phyloP scores from a whole-genome alignment of 2,329 filamentous ascomycete genomes.

The Colletotrichum gloeosporioides region DNA sequence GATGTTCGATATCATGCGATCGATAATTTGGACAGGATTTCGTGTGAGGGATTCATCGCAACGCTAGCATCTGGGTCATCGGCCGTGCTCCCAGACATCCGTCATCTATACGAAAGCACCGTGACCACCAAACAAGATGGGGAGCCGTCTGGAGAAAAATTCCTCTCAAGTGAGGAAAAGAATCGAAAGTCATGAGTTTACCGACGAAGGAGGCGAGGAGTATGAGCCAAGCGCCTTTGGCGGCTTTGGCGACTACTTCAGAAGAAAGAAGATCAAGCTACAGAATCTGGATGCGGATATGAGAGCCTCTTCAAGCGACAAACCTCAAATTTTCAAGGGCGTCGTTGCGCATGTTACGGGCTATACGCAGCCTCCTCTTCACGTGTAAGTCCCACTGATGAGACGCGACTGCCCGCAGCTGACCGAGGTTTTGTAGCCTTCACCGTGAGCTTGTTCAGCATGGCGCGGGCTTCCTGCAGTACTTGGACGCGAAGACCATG shows the following conservation, averaged over 20 bases:
- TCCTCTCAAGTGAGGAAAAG: constrained; percentile 67
- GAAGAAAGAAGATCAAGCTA: constrained; percentile 95
- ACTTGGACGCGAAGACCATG: constrained; percentile 91
- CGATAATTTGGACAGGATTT: not conserved
- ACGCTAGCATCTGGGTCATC: not conserved
- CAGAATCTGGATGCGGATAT: constrained; percentile 91
- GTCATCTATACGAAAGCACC: constrained; percentile 14
- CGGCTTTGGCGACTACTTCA: constrained; percentile 90
- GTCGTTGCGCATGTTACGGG: constrained; percentile 92
- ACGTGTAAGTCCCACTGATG: constrained; percentile 57
- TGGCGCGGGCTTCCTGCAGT: constrained; percentile 95
- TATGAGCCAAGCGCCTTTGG: constrained; percentile 88
- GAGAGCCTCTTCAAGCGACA: constrained; percentile 70
- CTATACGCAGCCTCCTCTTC: constrained; percentile 92
- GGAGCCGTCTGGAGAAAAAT: constrained; percentile 66
- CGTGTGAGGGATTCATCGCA: not conserved
- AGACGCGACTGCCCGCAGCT: not conserved
- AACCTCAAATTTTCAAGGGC: constrained; percentile 87
- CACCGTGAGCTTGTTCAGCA: constrained; percentile 88
- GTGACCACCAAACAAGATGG: constrained; percentile 48
- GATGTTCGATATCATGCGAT: not conserved
- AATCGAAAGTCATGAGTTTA: constrained; percentile 73
- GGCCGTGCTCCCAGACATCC: not conserved
- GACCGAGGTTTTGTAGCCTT: constrained; percentile 49
- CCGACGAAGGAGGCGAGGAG: constrained; percentile 83